Evolutionary conservation across 805 yeast species (phyloP).

Genomic region (Spathaspora boniae): DNA sequence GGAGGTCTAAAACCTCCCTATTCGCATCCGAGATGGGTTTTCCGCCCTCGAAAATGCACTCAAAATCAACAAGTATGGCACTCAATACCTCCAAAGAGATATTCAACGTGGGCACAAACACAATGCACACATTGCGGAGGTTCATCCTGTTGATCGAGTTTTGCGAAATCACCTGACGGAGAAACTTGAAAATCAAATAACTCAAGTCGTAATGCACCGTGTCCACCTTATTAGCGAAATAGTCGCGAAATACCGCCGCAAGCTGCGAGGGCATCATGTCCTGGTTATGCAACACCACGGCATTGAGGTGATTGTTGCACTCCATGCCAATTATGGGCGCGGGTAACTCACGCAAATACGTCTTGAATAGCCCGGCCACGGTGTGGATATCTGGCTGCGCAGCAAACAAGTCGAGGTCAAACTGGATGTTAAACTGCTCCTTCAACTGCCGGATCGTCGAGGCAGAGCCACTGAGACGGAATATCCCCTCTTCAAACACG

Average conservation of each 20-base stretch:
- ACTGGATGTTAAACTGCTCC: slow-evolving; percentile 60
- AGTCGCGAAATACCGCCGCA: slow-evolving; percentile 28
- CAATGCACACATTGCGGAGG: slow-evolving; percentile 71
- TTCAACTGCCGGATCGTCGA: slow-evolving; percentile 67
- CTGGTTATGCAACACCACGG: slow-evolving; percentile 17
- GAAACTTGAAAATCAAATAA: slow-evolving; percentile 61
- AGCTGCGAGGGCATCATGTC: slow-evolving; percentile 17
- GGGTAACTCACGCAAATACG: slow-evolving; percentile 77
- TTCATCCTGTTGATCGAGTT: slow-evolving; percentile 77
- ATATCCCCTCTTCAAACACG: slow-evolving; percentile 84
- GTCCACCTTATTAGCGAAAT: slow-evolving; percentile 44
- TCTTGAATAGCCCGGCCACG: slow-evolving; percentile 78
- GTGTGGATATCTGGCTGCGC: slow-evolving; percentile 73
- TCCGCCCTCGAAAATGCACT: slow-evolving; percentile 55
- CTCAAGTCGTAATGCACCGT: slow-evolving; percentile 55
- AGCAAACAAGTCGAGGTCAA: slow-evolving; percentile 64
- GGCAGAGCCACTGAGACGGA: slow-evolving; percentile 86
- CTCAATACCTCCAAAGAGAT: slow-evolving; percentile 59
- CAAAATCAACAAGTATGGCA: slow-evolving; percentile 59
- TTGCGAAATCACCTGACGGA: slow-evolving; percentile 60
- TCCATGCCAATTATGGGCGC: slow-evolving; percentile 61
- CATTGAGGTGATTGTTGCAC: slow-evolving; percentile 26
- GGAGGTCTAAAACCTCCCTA: slow-evolving; percentile 50
- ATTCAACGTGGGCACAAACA: slow-evolving; percentile 76
- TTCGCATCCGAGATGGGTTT: slow-evolving; percentile 37